Conservation (phyloP, 2,329 filamentous ascomycete genomes). For the Fusarium austroafricanum region DNA sequence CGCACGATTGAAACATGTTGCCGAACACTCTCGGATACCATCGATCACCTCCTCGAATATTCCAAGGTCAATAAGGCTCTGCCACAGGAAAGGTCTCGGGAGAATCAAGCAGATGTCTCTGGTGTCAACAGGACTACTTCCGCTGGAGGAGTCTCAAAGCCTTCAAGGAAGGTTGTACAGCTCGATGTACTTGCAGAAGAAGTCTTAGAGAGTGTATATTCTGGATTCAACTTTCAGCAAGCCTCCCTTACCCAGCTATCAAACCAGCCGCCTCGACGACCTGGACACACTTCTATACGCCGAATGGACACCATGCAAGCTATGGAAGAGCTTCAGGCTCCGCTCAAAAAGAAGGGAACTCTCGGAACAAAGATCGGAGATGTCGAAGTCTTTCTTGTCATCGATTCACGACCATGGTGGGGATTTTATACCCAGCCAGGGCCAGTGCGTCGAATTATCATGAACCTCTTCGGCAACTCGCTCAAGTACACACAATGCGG, state of each 20-base stretch:
- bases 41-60: conserved; percentile 65
- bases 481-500: conserved; percentile 67
- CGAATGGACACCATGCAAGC: conserved; percentile 58
- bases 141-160: conserved; percentile 22
- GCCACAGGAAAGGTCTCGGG: conserved; percentile 4
- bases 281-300: conserved; percentile 32
- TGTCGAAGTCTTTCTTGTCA: conserved; percentile 46
- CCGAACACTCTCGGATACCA: conserved; percentile 64
- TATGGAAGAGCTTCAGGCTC: conserved; percentile 37
- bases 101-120: not conserved
- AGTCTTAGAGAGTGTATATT: conserved; percentile 60
- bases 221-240: conserved; percentile 56
- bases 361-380: conserved; percentile 33
- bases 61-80: conserved; percentile 63
- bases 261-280: conserved; percentile 6
- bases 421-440: conserved; percentile 66
- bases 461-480: conserved; percentile 72
- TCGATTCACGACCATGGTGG: conserved; percentile 62
- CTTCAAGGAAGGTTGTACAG: conserved; percentile 44
- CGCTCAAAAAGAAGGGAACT: not conserved
- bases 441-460: conserved; percentile 63
- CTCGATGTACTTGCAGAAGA: conserved; percentile 59
- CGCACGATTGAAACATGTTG: conserved; percentile 64
- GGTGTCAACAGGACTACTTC: not conserved
- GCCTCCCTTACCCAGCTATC: conserved; percentile 38